Evolutionary conservation across 805 yeast genomes (phyloP).

Genomic region (Candida pseudoglaebosa): DNA sequence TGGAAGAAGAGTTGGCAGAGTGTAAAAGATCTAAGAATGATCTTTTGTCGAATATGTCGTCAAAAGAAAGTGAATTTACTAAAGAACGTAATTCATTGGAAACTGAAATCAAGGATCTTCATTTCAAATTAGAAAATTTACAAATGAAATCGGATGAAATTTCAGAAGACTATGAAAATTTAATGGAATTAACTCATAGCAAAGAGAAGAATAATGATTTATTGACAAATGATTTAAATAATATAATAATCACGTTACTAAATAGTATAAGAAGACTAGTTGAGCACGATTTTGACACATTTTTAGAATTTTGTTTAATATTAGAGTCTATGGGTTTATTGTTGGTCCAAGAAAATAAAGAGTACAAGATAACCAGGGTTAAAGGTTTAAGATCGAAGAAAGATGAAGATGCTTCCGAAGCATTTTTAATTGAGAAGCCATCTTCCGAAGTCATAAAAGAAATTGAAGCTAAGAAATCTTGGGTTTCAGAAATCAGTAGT

Average conservation of each 20-base stretch:
- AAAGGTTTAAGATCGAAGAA: conserved; percentile 63
- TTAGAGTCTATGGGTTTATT: conserved; percentile 77
- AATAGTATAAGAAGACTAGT: conserved; percentile 13
- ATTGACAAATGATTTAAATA: conserved; percentile 25
- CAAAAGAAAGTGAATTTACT: conserved; percentile 56
- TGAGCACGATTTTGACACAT: conserved; percentile 20
- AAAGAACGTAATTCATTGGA: conserved; percentile 49
- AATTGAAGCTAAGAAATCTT: conserved; percentile 36
- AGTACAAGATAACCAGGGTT: conserved; percentile 62
- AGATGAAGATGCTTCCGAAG: conserved; percentile 28
- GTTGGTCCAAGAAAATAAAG: conserved; percentile 41
- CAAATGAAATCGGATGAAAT: conserved; percentile 43
- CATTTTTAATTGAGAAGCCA: conserved; percentile 26
- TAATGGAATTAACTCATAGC: conserved; percentile 36
- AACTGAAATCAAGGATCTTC: conserved; percentile 46
- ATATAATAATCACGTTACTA: conserved; percentile 15
- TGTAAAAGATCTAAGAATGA: conserved; percentile 50
- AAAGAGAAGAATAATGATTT: conserved; percentile 21
- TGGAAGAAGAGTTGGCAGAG: conserved; percentile 20
- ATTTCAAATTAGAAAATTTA: conserved; percentile 43
- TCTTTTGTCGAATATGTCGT: conserved; percentile 61
- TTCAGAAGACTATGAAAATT: conserved; percentile 37
- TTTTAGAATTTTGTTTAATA: conserved; percentile 50
- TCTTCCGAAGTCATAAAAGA: conserved; percentile 40
- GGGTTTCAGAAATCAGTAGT: conserved; percentile 37